Percentiles rank a stretch among this genome's conserved stretches.
These are phyloP conservation scores for Phytophthora pluvialis DNA, from an alignment of 352 stramenopile species.

Conservation along the genomic window DNA sequence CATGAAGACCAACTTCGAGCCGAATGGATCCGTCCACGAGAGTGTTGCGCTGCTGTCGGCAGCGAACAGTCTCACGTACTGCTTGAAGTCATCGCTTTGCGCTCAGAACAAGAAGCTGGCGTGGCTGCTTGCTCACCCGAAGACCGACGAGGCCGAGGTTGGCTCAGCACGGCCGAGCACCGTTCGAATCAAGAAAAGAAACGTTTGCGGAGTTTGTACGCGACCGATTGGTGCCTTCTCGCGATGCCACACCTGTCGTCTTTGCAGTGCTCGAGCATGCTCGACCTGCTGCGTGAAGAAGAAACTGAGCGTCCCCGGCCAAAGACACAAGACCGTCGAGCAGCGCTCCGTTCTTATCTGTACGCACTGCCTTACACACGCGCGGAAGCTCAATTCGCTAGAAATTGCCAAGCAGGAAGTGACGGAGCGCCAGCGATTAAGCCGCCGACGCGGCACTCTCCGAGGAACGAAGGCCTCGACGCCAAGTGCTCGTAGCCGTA, in stretches of 20 bases:
- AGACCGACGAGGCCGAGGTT: slow-evolving; percentile 12
- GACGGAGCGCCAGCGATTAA: slow-evolving; percentile 16
- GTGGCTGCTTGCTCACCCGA: slow-evolving; percentile 46
- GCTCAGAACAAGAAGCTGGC: slow-evolving; percentile 64
- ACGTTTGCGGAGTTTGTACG: slow-evolving; percentile 43
- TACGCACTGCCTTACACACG: slow-evolving; percentile 43
- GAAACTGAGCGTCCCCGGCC: slow-evolving; percentile 44
- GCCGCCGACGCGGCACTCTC: slow-evolving; percentile 14
- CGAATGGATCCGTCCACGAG: slow-evolving; percentile 41
- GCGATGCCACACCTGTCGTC: slow-evolving; percentile 32
- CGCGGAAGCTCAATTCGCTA: slow-evolving; percentile 34
- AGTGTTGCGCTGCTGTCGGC: slow-evolving; percentile 41
- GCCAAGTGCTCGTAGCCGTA: slow-evolving; percentile 16
- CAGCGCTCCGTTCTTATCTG: slow-evolving; percentile 40
- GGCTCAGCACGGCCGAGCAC: slow-evolving; percentile 26
- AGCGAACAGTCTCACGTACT: slow-evolving; percentile 44
- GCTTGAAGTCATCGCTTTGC: slow-evolving; percentile 39
- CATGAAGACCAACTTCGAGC: slow-evolving; percentile 55
- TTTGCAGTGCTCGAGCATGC: slow-evolving; percentile 44
- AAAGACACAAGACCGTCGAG: slow-evolving; percentile 38
- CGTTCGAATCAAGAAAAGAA: slow-evolving; percentile 26
- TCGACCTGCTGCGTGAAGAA: slow-evolving; percentile 45
- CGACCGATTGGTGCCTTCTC: slow-evolving; percentile 41
- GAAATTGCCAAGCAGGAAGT: slow-evolving; percentile 43
- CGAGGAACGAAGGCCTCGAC: slow-evolving; percentile 3